Base-by-base conservation (phyloP, 495 filamentous ascomycete genomes). In the Hypoxylon perforatum region DNA sequence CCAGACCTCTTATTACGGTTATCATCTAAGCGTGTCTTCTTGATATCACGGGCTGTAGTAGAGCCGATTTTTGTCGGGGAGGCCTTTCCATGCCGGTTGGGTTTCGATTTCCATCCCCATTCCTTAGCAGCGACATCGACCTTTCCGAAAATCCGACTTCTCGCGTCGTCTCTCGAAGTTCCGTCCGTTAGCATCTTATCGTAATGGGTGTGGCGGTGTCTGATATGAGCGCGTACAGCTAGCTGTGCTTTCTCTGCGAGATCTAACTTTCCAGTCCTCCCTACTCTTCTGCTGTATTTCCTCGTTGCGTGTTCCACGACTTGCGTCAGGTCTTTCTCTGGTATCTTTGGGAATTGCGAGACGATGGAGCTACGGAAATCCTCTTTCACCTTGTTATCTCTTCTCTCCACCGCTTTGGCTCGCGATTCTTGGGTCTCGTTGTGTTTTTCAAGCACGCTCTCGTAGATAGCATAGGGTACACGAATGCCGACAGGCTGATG, bases 141-240 rank as follows among this genome's bases (percentile, higher is more conserved):
- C 44, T 45, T 56, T 0, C 22, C 54, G 22, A 12, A 30, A 14
- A 75, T 62, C 19, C 44, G 12, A 19, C 2, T 14, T 55, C 77
- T 60, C 12, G 77, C 76, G 1, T 33, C 21, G 17, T 61, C 33
- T 47, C 60, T 65, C 0, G 33, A 14, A 4, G 46, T 19, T 0
- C 72, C 72, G 0, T 28, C 22, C 8, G 39, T 59, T 15, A 80
- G 51, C 21, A 76, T 33, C 30, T 33, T 12, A 2, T 81, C 76
- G 21, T 82, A 82, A 1, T 71, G 35, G 4, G 79, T 82, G 23
- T 80, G 72, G 2, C 48, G 15, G 44, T 81, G 79, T 12, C 80
- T 67, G 18, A 80, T 75, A 33, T 82, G 71, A 2, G 80, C 76
- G 3, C 67, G 61, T 12, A 76, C 75, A 10, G 76, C 79, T 7